A percentile compares a stretch with the other conserved stretches of the same genome.
phyloP scores from a whole-genome alignment of 371 early-diverging fungal genomes.

The Umbelopsis sp. region DNA sequence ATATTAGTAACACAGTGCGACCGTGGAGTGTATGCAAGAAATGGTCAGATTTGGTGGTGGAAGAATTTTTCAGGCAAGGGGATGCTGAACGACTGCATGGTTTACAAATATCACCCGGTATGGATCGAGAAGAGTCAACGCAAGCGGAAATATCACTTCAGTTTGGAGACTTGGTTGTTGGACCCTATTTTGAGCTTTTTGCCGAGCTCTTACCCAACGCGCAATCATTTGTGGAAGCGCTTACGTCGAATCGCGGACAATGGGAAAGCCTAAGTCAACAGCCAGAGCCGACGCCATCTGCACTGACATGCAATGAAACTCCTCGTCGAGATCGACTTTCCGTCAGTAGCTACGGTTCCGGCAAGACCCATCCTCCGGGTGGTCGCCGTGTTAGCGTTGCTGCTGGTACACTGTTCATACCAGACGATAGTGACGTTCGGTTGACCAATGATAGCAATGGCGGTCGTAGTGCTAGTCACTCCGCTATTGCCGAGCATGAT shows the following conservation, averaged over 20 bases:
- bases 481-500: conserved; percentile 25
- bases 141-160: conserved; percentile 79
- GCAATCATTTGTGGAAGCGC: conserved; percentile 38
- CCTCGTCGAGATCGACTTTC: conserved; percentile 2
- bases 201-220: conserved; percentile 73
- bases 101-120: conserved; percentile 84
- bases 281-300: background rate
- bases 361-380: conserved; percentile 24
- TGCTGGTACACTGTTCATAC: conserved; percentile 58
- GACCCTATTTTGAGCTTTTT: conserved; percentile 84
- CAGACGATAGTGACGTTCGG: conserved; percentile 52
- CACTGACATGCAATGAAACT: background rate
- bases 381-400: conserved; percentile 61
- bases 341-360: conserved; percentile 3
- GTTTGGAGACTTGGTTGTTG: conserved; percentile 85
- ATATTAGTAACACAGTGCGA: conserved; percentile 85
- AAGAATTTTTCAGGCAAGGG: conserved; percentile 88
- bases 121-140: conserved; percentile 77
- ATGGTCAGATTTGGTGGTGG: conserved; percentile 86
- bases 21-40: conserved; percentile 83
- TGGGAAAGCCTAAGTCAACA: conserved; percentile 35
- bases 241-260: conserved; percentile 40
- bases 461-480: conserved; percentile 48
- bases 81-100: conserved; percentile 75
- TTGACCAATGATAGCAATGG: conserved; percentile 44